Evolutionary conservation across 257 asterid species (phyloP).

Genomic region (Solanum habrochaites): DNA sequence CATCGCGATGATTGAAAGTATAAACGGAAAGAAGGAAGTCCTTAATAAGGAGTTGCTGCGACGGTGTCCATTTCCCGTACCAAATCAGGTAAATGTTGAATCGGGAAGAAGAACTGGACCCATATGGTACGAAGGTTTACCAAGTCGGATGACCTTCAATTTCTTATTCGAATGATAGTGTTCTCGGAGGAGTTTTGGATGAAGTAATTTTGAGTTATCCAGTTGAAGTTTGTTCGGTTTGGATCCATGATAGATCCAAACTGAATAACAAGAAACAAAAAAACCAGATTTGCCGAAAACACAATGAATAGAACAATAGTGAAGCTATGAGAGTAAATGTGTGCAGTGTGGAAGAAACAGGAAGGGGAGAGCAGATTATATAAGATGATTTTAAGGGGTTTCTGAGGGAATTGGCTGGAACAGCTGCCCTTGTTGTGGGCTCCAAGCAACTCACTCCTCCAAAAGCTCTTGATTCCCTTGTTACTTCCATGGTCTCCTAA

Average conservation of each 20-base stretch:
- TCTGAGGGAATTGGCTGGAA: constrained; percentile 34
- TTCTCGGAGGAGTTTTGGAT: constrained; percentile 44
- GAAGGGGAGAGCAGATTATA: neutral
- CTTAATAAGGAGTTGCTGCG: constrained; percentile 62
- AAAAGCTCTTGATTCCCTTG: neutral
- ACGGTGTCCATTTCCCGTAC: constrained; percentile 67
- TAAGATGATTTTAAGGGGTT: neutral
- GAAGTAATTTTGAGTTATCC: neutral
- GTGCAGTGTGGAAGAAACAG: neutral
- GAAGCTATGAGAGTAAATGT: neutral
- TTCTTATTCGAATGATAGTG: constrained; percentile 47
- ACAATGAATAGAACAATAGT: neutral
- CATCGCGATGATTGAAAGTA: constrained; percentile 29
- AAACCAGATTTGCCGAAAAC: neutral
- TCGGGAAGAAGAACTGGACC: constrained; percentile 94
- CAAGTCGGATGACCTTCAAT: constrained; percentile 72
- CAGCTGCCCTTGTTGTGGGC: constrained; percentile 40
- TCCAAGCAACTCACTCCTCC: neutral
- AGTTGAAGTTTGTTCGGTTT: neutral
- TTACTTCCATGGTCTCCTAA: neutral
- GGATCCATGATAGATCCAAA: neutral
- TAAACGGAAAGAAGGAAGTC: constrained; percentile 78
- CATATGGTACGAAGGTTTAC: constrained; percentile 92
- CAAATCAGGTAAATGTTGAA: constrained; percentile 77
- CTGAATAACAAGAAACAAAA: neutral